Conservation (phyloP, 2,329 filamentous ascomycete species). For the Bipolaris oryzae region DNA sequence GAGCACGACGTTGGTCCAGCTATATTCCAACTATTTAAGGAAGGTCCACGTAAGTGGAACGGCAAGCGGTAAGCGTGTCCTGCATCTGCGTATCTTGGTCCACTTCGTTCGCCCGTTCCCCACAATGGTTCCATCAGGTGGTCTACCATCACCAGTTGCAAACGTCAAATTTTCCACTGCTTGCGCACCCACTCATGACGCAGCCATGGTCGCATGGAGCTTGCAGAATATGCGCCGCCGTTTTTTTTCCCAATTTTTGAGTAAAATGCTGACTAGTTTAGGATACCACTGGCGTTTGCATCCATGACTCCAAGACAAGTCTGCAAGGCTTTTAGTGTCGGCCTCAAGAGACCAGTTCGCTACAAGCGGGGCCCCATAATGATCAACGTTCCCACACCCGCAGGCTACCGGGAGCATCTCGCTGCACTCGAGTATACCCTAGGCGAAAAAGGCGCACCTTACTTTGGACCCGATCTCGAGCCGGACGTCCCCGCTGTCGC, state of each 20-base stretch:
- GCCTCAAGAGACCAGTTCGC: constrained; percentile 75
- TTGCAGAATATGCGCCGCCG: constrained; percentile 21
- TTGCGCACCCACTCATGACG: constrained; percentile 16
- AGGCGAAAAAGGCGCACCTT: constrained; percentile 64
- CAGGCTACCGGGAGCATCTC: constrained; percentile 87
- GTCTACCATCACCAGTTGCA: constrained; percentile 18
- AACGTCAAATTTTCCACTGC: constrained; percentile 17
- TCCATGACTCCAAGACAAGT: constrained; percentile 83
- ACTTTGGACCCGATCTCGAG: constrained; percentile 67
- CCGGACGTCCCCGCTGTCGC: constrained; percentile 72
- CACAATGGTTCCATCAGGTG: constrained; percentile 30
- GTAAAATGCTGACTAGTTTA: constrained; percentile 46
- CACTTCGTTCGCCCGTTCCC: constrained; percentile 28
- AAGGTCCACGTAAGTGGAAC: constrained; percentile 85
- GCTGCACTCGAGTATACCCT: constrained; percentile 67
- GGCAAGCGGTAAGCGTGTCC: constrained; percentile 64
- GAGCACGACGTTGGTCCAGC: constrained; percentile 96
- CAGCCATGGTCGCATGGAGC: constrained; percentile 9
- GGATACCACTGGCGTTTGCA: constrained; percentile 90
- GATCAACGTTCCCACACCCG: constrained; percentile 82
- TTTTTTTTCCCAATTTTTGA: constrained; percentile 12
- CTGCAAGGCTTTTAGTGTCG: constrained; percentile 78
- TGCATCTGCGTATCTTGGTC: constrained; percentile 28
- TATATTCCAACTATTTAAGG: constrained; percentile 92
- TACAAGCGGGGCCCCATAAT: constrained; percentile 83